These are phyloP conservation scores for Cercospora beticola DNA, from an alignment of 2,329 filamentous ascomycete species.

Conservation along the genomic window DNA sequence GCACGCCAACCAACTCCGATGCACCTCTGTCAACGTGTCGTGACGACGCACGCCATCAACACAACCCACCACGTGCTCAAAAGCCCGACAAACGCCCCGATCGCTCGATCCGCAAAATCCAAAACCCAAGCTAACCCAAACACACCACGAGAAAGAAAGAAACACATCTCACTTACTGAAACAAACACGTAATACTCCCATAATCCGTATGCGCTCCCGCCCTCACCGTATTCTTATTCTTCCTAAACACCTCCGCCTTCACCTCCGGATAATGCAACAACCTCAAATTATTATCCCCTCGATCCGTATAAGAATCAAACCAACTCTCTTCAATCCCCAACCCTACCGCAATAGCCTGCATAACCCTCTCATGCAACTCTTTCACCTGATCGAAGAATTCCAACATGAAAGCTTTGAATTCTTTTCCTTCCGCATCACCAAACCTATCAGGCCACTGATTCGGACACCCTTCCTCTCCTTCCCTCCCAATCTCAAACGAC, in stretches of 20 bases:
- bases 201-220: constrained; percentile 77
- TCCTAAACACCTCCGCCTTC: constrained; percentile 57
- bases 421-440: constrained; percentile 56
- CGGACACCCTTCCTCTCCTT: constrained; percentile 60
- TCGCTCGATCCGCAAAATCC: neutral
- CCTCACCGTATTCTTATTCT: constrained; percentile 55
- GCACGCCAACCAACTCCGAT: neutral
- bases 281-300: constrained; percentile 64
- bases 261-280: constrained; percentile 54
- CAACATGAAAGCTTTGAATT: constrained; percentile 71
- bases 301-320: constrained; percentile 74
- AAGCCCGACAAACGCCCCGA: constrained; percentile 1
- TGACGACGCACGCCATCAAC: constrained; percentile 5
- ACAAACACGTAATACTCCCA: constrained; percentile 53
- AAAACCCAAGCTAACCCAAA: neutral
- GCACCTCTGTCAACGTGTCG: neutral
- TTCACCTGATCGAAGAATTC: constrained; percentile 75
- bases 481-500: constrained; percentile 60
- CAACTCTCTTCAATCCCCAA: constrained; percentile 66
- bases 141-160: neutral
- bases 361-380: constrained; percentile 70
- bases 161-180: constrained; percentile 35
- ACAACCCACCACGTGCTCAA: constrained; percentile 1
- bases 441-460: constrained; percentile 75
- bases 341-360: constrained; percentile 62